Base-by-base conservation (phyloP, 176 grass and related monocot species). In the Dactylis glomerata region DNA sequence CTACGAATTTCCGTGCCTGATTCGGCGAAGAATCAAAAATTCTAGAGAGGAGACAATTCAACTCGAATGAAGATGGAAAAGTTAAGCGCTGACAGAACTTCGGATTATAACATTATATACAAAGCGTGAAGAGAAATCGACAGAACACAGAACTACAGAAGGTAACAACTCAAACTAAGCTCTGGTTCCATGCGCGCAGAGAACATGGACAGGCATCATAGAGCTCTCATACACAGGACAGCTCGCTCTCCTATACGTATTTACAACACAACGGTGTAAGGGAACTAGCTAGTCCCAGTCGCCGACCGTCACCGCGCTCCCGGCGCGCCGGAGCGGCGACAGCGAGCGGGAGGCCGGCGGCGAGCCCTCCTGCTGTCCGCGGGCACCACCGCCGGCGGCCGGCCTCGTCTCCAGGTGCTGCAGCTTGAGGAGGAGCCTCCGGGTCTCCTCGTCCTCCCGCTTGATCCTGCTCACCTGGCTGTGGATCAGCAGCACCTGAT, bases 381-480 rank as follows among this genome's bases (percentile, higher is more conserved):
- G 26, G 37, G 78, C 58, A 19, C 14, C 27, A 14, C 3, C 30
- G 37, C 24, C 68, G 44, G 30, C 77, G 24, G 41, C 73, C 6
- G 85, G 93, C 80, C 74, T 61, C 22, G 44, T 85, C 86, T 93
- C 86, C 47, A 93, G 64, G 71, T 79, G 80, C 78, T 69, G 89
- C 45, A 90, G 85, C 84, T 51, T 65, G 2, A 78, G 80, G 26
- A 93, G 77, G 1, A 82, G 89, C 81, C 63, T 69, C 70, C 90
- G 87, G 61, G 44, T 40, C 88, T 93, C 83, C 89, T 88, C 91
- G 24, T 96, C 94, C 79, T 96, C 94, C 89, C 75, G 46, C 88
- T 96, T 93, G 70, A 96, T 88, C 86, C 90, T 87, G 77, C 86
- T 74, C 15, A 96, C 89, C 82, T 93, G 94, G 84, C 89, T 93